Evolutionary conservation across 164 flowering plant genomes (phyloP).

Genomic region (Malania oleifera): DNA sequence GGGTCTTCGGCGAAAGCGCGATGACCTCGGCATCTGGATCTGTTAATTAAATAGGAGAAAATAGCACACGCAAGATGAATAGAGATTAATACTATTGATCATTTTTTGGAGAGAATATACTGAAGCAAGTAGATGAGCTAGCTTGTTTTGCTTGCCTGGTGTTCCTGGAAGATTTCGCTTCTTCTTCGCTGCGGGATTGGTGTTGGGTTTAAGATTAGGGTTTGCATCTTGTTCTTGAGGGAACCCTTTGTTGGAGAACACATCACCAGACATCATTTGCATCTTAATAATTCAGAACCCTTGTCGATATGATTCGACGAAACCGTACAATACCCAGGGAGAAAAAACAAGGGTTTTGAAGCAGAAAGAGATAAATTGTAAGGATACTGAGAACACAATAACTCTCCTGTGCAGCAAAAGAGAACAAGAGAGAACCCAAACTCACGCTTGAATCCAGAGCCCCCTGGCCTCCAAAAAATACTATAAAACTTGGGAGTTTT

Average conservation of each 20-base stretch:
- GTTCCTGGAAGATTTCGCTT: constrained; percentile 57
- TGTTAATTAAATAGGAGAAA: constrained; percentile 12
- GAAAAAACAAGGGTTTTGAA: constrained; percentile 15
- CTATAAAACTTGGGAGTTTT: constrained; percentile 22
- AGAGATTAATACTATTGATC: not conserved
- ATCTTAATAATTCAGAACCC: no score
- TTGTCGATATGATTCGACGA: no score
- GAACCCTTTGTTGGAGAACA: constrained; percentile 28
- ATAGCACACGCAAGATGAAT: not conserved
- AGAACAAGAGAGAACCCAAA: constrained; percentile 20
- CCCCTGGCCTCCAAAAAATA: not conserved
- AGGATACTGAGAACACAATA: constrained; percentile 20
- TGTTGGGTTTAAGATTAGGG: constrained; percentile 42
- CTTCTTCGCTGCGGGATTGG: constrained; percentile 35
- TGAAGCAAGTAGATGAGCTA: not conserved
- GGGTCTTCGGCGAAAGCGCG: constrained; percentile 55
- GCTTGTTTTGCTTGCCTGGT: constrained; percentile 32
- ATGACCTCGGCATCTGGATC: constrained; percentile 74
- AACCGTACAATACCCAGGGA: constrained; percentile 19
- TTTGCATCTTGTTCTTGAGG: constrained; percentile 22
- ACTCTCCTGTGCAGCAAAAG: constrained; percentile 19
- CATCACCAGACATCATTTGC: constrained; percentile 43
- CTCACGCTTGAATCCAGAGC: constrained; percentile 22
- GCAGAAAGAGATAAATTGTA: constrained; percentile 26
- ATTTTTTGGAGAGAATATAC: not conserved